phyloP scores from a whole-genome alignment of 1,284 basidiomycete genomes.

The Xerocomus amazonicus region DNA sequence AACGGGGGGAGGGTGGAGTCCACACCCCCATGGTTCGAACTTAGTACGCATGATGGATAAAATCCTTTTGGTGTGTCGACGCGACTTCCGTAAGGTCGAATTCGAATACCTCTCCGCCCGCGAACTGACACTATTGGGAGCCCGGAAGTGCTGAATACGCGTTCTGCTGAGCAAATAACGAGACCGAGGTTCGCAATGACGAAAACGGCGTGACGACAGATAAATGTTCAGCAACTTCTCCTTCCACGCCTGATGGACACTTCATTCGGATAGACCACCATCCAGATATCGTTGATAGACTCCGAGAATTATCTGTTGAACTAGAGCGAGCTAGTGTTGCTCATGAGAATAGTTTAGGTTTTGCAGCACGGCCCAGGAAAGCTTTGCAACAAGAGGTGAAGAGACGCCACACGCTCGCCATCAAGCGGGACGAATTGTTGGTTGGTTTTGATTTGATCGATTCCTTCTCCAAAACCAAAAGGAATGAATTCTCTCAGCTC shows the following conservation, averaged over 20 bases:
- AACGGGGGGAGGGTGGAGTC: constrained; percentile 78
- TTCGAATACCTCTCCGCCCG: too few species aligned
- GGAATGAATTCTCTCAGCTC: too few species aligned
- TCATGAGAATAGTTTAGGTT: too few species aligned
- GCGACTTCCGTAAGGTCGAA: constrained; percentile 72
- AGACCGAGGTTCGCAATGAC: constrained; percentile 88
- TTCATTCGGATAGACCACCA: constrained; percentile 87
- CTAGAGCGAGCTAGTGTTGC: too few species aligned
- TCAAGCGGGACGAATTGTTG: too few species aligned
- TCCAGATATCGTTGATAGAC: too few species aligned
- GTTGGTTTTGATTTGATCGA: too few species aligned
- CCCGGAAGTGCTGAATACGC: constrained; percentile 83
- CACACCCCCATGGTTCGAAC: constrained; percentile 77
- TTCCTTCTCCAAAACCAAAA: too few species aligned
- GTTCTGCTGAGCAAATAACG: constrained; percentile 92
- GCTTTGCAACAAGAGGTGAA: too few species aligned
- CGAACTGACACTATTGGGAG: constrained; percentile 81
- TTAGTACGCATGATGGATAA: constrained; percentile 76
- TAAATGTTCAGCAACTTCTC: constrained; percentile 97
- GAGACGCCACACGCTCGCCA: too few species aligned
- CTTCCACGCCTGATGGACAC: constrained; percentile 95
- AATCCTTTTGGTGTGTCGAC: constrained; percentile 57
- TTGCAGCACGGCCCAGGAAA: too few species aligned
- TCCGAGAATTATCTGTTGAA: too few species aligned
- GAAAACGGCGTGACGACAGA: constrained; percentile 87